A percentile compares a stretch with the other conserved stretches of the same genome.
Evolutionary conservation across 352 stramenopile species (phyloP).

Genomic region (Pythium grandisporangium): DNA sequence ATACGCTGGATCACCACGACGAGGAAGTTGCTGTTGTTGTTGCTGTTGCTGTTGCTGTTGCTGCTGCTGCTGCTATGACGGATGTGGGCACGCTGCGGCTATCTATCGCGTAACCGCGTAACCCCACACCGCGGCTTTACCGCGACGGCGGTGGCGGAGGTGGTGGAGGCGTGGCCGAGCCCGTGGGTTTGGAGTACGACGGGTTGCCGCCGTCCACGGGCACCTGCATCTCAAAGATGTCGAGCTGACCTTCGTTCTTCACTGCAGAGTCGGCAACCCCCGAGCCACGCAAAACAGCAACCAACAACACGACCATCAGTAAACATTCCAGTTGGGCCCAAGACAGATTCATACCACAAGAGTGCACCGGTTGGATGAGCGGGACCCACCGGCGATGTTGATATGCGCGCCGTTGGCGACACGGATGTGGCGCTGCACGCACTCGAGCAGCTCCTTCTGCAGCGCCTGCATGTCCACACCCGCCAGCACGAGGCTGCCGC

Average conservation of each 20-base stretch:
- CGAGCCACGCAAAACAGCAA: no score
- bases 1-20: no score
- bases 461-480: slow-evolving; percentile 73
- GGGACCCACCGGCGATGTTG: slow-evolving; percentile 68
- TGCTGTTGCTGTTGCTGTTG: neutral
- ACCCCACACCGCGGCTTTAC: no score
- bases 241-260: slow-evolving; percentile 79
- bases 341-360: no score
- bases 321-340: no score
- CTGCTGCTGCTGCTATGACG: neutral
- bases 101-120: no score
- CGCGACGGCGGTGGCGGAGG: no score
- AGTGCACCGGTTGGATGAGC: no score
- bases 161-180: no score
- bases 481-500: slow-evolving; percentile 73
- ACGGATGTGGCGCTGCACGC: slow-evolving; percentile 82
- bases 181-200: slow-evolving; percentile 11
- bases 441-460: slow-evolving; percentile 78
- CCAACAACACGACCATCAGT: no score
- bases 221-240: slow-evolving; percentile 90
- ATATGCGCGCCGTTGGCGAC: slow-evolving; percentile 83
- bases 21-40: no score
- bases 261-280: slow-evolving; percentile 22
- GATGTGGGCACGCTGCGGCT: no score
- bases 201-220: slow-evolving; percentile 55